These are phyloP conservation scores for Beta corolliflora DNA, from an alignment of 179 eudicot genomes.

Conservation along the genomic window DNA sequence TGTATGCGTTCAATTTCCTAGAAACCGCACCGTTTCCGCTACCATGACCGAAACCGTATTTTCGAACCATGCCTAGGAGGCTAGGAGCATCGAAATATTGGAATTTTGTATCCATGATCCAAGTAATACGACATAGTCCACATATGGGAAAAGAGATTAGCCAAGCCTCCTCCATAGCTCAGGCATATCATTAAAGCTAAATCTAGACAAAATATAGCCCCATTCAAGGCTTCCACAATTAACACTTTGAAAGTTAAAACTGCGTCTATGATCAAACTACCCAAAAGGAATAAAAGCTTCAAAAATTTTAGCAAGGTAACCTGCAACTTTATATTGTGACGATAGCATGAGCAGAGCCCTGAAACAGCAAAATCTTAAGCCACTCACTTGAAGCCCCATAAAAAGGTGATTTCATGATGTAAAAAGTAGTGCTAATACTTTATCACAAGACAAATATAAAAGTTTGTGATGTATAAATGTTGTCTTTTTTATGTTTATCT, in stretches of 20 bases:
- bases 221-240: background rate
- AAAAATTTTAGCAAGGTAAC: background rate
- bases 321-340: background rate
- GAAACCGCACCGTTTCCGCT: no score
- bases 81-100: background rate
- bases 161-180: background rate
- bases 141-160: background rate
- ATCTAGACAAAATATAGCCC: background rate
- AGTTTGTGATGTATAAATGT: background rate
- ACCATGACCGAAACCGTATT: no score
- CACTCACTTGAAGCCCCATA: background rate
- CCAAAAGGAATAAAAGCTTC: background rate
- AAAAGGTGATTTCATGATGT: background rate
- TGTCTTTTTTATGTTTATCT: background rate
- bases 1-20: no score
- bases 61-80: no score
- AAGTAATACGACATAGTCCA: background rate
- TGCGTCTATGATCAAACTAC: background rate
- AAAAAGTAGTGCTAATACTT: background rate
- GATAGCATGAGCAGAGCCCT: background rate
- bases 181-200: background rate
- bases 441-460: background rate
- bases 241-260: background rate
- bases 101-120: background rate
- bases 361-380: background rate